These are phyloP conservation scores for Gillenia trifoliata DNA, from an alignment of 306 rosid genomes.

Conservation along the genomic window DNA sequence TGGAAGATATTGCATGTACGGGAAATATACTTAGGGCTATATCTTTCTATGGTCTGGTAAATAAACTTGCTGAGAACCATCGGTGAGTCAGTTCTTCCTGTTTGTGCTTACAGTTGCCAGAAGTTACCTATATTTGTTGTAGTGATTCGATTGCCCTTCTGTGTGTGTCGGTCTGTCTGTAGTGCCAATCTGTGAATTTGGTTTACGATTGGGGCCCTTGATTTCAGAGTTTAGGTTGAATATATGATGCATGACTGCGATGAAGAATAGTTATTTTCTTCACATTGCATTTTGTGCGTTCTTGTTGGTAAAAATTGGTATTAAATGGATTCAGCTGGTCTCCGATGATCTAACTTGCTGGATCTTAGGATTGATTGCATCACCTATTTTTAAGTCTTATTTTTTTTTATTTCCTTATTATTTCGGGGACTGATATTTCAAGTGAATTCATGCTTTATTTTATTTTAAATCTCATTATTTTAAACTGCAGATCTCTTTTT, in stretches of 20 bases:
- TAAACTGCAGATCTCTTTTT: constrained; percentile 69
- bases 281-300: not conserved
- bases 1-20: constrained; percentile 34
- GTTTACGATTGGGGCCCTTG: not conserved
- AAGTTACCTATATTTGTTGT: not conserved
- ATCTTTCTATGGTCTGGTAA: constrained; percentile 76
- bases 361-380: not conserved
- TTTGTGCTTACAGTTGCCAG: not conserved
- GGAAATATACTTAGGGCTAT: constrained; percentile 67
- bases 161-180: not conserved
- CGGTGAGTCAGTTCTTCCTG: constrained; percentile 47
- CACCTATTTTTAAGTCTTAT: not conserved
- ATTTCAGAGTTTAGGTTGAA: not conserved
- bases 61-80: constrained; percentile 75
- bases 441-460: not conserved
- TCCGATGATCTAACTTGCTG: not conserved
- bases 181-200: too few relatives aligned
- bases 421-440: not conserved
- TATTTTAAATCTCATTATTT: not conserved
- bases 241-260: not conserved
- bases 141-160: not conserved
- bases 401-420: not conserved
- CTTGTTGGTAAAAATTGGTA: not conserved
- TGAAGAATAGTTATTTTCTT: not conserved
- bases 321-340: not conserved